Base-by-base conservation (phyloP, 148 eudicot genomes). In the Polygonum aviculare region DNA sequence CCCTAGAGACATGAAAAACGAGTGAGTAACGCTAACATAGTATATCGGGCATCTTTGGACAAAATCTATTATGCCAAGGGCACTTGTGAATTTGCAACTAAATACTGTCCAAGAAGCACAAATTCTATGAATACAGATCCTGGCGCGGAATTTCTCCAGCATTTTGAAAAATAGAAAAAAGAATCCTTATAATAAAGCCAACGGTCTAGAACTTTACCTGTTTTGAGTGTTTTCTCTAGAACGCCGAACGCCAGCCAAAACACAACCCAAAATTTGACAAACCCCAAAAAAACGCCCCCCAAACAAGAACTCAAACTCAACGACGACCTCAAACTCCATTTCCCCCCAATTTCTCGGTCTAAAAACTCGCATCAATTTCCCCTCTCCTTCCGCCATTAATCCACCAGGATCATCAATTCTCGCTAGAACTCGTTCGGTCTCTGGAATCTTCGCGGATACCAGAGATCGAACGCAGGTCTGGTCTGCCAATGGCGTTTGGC, bases 371-470 rank as follows among this genome's bases (percentile, higher is more conserved):
- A 57, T 22, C 63, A 8, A 0, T 3, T 12, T 21, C 63, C 7
- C 15, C 12, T 14, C 33, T 4, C 40, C 69, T 11, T 31, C 12
- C 69, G 14, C 69, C 69, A 12, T 5, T 33, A 31, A 12, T 33
- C 4, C 39, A 31, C 14, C 69, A 5, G 2, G 33, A 63, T 63
- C 69, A 40, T 63, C 69, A 40, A 63, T 63, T 31, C 69, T 39
- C 33, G 38, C 40, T 31, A 63, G 69, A 40, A 63, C 69, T 63
- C 33, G 63, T 57, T 63, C 69, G 69, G 14, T 63, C 69, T 63
- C 69, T 63, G 69, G 69, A 63, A 33, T 63, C 69, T 63, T 63
- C 4, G 12, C 69, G 69, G 69, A 63, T 63, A 33, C 69, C 69
- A 63, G 69, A 63, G 69, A 63, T 63, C 69, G 69, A 63, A 63